phyloP scores from a whole-genome alignment of 2,329 filamentous ascomycete species.

The Cladorrhinum sp. region DNA sequence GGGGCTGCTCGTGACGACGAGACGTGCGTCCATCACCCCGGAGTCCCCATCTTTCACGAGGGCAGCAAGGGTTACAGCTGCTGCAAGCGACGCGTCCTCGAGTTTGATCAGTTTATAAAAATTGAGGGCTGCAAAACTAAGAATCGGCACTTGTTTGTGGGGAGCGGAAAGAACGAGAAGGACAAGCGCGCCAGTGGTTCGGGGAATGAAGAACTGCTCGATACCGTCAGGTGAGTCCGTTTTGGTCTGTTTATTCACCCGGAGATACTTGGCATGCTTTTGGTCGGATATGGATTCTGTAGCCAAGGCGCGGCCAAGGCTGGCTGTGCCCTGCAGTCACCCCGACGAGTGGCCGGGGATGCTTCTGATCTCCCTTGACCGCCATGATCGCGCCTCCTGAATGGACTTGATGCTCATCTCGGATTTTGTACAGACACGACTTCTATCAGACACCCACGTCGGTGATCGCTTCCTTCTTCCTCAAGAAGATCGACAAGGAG shows the following conservation, averaged over 20 bases:
- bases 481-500: conserved; percentile 94
- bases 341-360: conserved; percentile 2
- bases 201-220: conserved; percentile 69
- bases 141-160: conserved; percentile 78
- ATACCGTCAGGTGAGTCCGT: conserved; percentile 66
- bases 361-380: conserved; percentile 6
- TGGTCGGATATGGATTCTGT: conserved; percentile 10
- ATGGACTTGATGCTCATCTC: conserved; percentile 15
- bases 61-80: conserved; percentile 97
- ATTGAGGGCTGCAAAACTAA: conserved; percentile 88
- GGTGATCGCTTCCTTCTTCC: conserved; percentile 87
- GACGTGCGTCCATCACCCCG: conserved; percentile 84
- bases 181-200: conserved; percentile 34
- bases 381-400: conserved; percentile 14
- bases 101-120: conserved; percentile 98
- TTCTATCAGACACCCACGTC: conserved; percentile 88
- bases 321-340: conserved; percentile 25
- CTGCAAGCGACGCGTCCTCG: conserved; percentile 90
- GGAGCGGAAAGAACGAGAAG: conserved; percentile 65
- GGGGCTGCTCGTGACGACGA: conserved; percentile 63
- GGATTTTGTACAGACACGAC: conserved; percentile 59
- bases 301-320: conserved; percentile 28
- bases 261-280: conserved; percentile 5
- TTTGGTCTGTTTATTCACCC: conserved; percentile 11
- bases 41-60: conserved; percentile 91